These are phyloP conservation scores for Ophiostoma tasmaniense DNA, from an alignment of 2,329 filamentous ascomycete species.

Conservation along the genomic window DNA sequence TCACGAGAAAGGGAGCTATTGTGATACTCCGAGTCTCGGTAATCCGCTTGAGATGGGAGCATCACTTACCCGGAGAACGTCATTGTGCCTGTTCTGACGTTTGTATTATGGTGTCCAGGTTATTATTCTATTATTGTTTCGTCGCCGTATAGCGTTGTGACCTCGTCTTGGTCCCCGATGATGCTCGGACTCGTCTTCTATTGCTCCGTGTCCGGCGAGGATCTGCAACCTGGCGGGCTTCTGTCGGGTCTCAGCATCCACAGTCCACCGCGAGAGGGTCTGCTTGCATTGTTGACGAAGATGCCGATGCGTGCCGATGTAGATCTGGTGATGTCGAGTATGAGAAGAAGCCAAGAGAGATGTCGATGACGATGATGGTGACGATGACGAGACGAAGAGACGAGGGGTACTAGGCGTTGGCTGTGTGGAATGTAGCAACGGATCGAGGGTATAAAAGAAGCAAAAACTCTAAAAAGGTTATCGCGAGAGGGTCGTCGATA, in stretches of 20 bases:
- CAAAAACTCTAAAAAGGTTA: not conserved
- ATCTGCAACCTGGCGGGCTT: not conserved
- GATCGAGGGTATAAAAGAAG: not conserved
- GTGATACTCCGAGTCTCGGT: not conserved
- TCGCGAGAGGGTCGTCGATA: not conserved
- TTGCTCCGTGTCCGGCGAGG: not conserved
- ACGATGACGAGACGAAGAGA: not conserved
- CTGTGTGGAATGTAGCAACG: not conserved
- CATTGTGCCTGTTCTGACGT: not conserved
- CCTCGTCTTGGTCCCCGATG: not conserved
- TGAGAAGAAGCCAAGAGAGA: not conserved
- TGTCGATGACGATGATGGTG: not conserved
- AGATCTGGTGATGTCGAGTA: not conserved
- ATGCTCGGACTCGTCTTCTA: not conserved
- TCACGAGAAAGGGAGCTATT: not conserved
- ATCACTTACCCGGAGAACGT: constrained; percentile 9
- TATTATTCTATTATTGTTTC: not conserved
- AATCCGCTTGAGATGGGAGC: not conserved
- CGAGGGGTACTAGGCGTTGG: not conserved
- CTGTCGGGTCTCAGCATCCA: constrained; percentile 2
- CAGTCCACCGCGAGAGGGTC: not conserved
- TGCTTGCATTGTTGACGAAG: constrained; percentile 5
- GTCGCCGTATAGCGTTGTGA: not conserved
- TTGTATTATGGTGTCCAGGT: not conserved
- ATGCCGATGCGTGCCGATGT: not conserved